A percentile compares a stretch with the other conserved stretches of the same genome.
These are phyloP conservation scores for Pythium phragmiticola DNA, from an alignment of 352 stramenopile species.

Conservation along the genomic window DNA sequence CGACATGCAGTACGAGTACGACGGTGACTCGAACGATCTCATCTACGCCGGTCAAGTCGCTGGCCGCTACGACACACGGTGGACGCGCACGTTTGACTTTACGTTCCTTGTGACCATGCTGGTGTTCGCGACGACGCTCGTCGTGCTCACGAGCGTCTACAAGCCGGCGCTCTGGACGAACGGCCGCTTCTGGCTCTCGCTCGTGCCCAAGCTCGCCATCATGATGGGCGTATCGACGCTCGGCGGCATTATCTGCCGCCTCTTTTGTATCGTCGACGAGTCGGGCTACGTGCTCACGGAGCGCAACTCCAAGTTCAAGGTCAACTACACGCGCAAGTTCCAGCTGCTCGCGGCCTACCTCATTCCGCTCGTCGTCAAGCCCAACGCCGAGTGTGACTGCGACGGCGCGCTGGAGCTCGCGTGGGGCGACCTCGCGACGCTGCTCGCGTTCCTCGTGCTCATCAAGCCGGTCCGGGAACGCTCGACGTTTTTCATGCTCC, in stretches of 20 bases:
- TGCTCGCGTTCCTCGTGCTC: constrained; percentile 78
- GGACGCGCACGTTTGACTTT: constrained; percentile 85
- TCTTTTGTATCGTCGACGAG: constrained; percentile 76
- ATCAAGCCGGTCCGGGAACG: constrained; percentile 84
- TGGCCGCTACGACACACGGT: constrained; percentile 79
- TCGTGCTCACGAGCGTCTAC: constrained; percentile 65
- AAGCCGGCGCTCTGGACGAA: constrained; percentile 61
- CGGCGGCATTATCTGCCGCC: constrained; percentile 74
- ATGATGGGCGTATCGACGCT: constrained; percentile 81
- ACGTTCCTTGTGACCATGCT: constrained; percentile 72
- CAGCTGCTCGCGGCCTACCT: constrained; percentile 84
- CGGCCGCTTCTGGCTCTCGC: constrained; percentile 75
- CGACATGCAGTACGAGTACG: constrained; percentile 58
- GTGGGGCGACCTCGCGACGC: constrained; percentile 83
- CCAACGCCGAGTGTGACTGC: constrained; percentile 37
- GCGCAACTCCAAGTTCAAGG: constrained; percentile 82
- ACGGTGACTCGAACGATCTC: constrained; percentile 79
- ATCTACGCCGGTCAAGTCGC: constrained; percentile 81
- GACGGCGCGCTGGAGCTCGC: constrained; percentile 58
- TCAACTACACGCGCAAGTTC: constrained; percentile 88
- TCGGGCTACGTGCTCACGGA: constrained; percentile 87
- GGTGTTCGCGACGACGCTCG: constrained; percentile 44
- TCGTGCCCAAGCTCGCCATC: constrained; percentile 73
- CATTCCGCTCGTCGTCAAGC: constrained; percentile 74
- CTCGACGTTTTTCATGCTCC: constrained; percentile 85